Base-by-base conservation (phyloP, 345 rosid species). In the Pugionium dolabratum region DNA sequence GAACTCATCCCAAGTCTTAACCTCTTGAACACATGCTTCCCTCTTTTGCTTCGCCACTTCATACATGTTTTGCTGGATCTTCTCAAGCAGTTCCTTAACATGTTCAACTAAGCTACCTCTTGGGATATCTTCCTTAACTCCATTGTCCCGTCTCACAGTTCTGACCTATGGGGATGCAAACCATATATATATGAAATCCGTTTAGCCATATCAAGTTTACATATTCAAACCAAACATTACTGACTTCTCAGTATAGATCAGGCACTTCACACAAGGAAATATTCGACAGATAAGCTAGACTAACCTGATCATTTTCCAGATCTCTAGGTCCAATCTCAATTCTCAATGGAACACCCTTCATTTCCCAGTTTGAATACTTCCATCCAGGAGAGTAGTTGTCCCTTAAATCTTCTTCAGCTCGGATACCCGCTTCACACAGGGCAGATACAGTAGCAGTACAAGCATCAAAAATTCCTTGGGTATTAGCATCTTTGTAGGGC, bases 301-400 rank as follows among this genome's bases (percentile, higher is more conserved):
- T 67, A 26, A 86, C 98, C 93, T 90, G 94, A 45, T 86, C 72
- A 48, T 90, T 88, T 43, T 82, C 89, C 76, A 90, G 75, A 75
- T 90, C 99, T 72, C 86, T 80, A 58, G 96, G 99, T 43, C 97
- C 97, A 62, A 94, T 94, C 83, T 94, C 99, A 56, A 94, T 88
- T 79, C 99, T 88, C 29, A 94, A 66, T 10, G 99, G 96, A 59
- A 94, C 99, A 59, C 99, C 97, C 74, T 90, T 94, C 97, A 90
- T 78, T 77, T 94, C 99, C 97, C 96, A 90, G 77, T 90, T 72
- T 32, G 99, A 94, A 65, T 90, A 94, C 85, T 94, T 94, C 99
- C 99, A 94, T 36, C 96, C 97, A 25, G 97, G 99, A 2, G 97
- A 88, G 72, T 94, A 88, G 78, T 90, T 90, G 40, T 90, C 99